Percentiles rank a stretch among this genome's conserved stretches.
phyloP scores from a whole-genome alignment of 495 filamentous ascomycete genomes.

The Aspergillus taichungensis region DNA sequence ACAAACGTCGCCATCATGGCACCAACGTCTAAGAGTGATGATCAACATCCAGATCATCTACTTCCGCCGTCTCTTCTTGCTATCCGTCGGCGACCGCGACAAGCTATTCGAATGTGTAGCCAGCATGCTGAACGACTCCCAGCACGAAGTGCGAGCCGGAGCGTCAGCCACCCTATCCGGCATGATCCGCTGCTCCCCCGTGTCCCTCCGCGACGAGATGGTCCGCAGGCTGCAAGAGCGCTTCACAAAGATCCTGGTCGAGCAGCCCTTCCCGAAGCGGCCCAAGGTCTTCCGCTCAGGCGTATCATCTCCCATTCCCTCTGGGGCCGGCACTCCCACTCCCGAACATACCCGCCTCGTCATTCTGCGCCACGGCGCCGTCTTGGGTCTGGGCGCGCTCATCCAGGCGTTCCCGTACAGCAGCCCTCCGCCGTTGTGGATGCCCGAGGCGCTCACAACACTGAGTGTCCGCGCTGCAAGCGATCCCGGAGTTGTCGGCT shows the following conservation, averaged over 20 bases:
- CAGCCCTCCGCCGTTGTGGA: constrained; percentile 85
- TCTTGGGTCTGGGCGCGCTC: constrained; percentile 82
- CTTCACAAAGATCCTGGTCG: constrained; percentile 66
- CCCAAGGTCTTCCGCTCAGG: constrained; percentile 31
- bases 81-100: constrained; percentile 64
- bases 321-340: constrained; percentile 65
- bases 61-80: constrained; percentile 94
- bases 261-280: constrained; percentile 82
- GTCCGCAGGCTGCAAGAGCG: constrained; percentile 65
- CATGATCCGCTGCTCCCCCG: constrained; percentile 97
- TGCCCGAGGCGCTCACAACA: constrained; percentile 84
- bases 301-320: constrained; percentile 35
- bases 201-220: constrained; percentile 63
- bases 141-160: constrained; percentile 91
- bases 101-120: constrained; percentile 82
- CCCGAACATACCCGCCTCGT: constrained; percentile 76
- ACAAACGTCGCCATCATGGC: constrained; percentile 80
- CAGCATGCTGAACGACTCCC: constrained; percentile 84
- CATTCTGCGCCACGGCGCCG: constrained; percentile 78
- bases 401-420: constrained; percentile 96
- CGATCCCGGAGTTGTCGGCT: constrained; percentile 88
- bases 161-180: constrained; percentile 86
- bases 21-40: constrained; percentile 90
- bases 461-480: constrained; percentile 76
- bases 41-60: constrained; percentile 99